Evolutionary conservation across 2,329 filamentous ascomycete genomes (phyloP).

Genomic region (Calonectria pseudoturangicola): DNA sequence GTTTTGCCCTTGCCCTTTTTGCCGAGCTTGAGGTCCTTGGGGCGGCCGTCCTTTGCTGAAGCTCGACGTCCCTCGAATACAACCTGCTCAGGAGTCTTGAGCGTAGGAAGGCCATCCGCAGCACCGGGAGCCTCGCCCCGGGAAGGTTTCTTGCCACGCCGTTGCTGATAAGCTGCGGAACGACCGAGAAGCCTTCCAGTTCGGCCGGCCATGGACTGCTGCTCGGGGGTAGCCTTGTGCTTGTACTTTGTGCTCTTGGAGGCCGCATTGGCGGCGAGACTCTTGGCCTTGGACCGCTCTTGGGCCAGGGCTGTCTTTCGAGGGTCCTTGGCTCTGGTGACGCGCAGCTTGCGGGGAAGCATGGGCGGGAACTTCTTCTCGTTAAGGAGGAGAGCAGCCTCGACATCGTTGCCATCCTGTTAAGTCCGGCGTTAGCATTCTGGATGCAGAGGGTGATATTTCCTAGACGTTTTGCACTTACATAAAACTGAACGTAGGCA

Average conservation of each 20-base stretch:
- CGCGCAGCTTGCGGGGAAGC: conserved; percentile 91
- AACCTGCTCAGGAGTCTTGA: conserved; percentile 80
- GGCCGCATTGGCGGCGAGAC: conserved; percentile 61
- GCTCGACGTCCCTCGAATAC: conserved; percentile 90
- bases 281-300: conserved; percentile 57
- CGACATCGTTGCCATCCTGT: conserved; percentile 88
- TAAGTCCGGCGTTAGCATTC: conserved; percentile 32
- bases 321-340: conserved; percentile 88
- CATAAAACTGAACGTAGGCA: conserved; percentile 96
- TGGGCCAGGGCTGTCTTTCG: conserved; percentile 74
- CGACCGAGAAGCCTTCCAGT: conserved; percentile 84
- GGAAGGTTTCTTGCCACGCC: conserved; percentile 53
- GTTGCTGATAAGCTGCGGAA: conserved; percentile 74
- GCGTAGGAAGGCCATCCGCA: conserved; percentile 35
- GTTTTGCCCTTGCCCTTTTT: conserved; percentile 70
- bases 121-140: conserved; percentile 50
- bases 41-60: conserved; percentile 78
- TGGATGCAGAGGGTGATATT: conserved; percentile 12
- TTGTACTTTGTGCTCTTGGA: conserved; percentile 74
- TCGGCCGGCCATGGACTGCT: conserved; percentile 83
- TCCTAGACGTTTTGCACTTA: conserved; percentile 59
- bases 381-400: conserved; percentile 90
- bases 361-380: conserved; percentile 96
- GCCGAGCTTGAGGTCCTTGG: conserved; percentile 76
- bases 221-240: conserved; percentile 81